Base-by-base conservation (phyloP, 202 grass and related monocot species). In the Carex sylvatica region DNA sequence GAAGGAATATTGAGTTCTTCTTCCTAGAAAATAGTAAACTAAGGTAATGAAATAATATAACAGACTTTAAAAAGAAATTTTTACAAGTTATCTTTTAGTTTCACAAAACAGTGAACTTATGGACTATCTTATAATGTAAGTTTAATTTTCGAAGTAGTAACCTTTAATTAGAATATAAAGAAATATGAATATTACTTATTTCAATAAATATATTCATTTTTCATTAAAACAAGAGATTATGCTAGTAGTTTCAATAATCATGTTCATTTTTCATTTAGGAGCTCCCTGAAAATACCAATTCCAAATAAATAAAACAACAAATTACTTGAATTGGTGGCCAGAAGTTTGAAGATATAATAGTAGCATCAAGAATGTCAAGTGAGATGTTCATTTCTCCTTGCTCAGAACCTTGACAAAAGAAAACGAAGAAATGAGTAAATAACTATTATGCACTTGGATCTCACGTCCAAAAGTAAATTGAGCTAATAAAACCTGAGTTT, bases 241-340 rank as follows among this genome's bases (percentile, higher is more conserved):
- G 44, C 9, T 47, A 47, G 44, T 12, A 47, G 44, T 72, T 66
- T 80, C 24, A 71, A 83, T 46, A 65, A 66, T 69, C 56, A 87
- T 72, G 79, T 35, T 28, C 59, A 26, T 44, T 49, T 42, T 80
- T 59, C 71, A 47, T 8, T 9, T 26, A 52, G 12, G 5, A 74
- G 52, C 19, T 51, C 20, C 46, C 70, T 52, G 22, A 52, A 36
- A 74, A 36, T 36, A 36, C 26, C 28, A 56, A 30, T 76, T 56
- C 72, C 15, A 58, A 59, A 47, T 76, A 60, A 55, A 74, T 81
- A 84, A 42, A 74, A 65, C 61, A 85, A 65, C 56, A 6, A 54
- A 14, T 49, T 93, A 95, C 95, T 90, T 98, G 95, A 89, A 98
- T 95, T 67, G 95, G 87, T 78, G 95, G 95, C 95, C 95, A 98